These are phyloP conservation scores for Tylopilus felleus DNA, from an alignment of 768 basidiomycete genomes.

Conservation along the genomic window DNA sequence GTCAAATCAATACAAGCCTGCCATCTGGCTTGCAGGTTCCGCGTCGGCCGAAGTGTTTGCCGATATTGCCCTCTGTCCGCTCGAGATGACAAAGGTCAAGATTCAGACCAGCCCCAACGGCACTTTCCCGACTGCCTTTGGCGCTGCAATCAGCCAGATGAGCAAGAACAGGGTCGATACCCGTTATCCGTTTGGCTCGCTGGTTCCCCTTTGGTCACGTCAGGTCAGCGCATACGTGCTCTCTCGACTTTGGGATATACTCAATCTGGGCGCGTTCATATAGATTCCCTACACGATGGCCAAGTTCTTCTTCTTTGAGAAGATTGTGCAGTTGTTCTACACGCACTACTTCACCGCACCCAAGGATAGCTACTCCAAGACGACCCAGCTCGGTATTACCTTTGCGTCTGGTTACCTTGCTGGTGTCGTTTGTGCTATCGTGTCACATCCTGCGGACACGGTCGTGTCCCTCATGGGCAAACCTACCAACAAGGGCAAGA, in stretches of 20 bases:
- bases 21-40: slow-evolving; percentile 92
- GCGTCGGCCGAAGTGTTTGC: slow-evolving; percentile 95
- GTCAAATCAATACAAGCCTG: slow-evolving; percentile 75
- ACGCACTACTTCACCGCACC: slow-evolving; percentile 80
- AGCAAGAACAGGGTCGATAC: slow-evolving; percentile 61
- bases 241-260: not conserved
- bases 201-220: slow-evolving; percentile 85
- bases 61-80: slow-evolving; percentile 91
- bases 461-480: slow-evolving; percentile 94
- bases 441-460: slow-evolving; percentile 95
- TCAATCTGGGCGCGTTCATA: not conserved
- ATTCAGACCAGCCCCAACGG: slow-evolving; percentile 76
- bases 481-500: slow-evolving; percentile 79
- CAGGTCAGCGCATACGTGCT: slow-evolving; percentile 45
- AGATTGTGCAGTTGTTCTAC: slow-evolving; percentile 84
- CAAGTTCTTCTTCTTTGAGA: slow-evolving; percentile 96
- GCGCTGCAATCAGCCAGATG: slow-evolving; percentile 72
- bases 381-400: slow-evolving; percentile 85
- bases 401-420: slow-evolving; percentile 91
- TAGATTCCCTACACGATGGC: slow-evolving; percentile 99
- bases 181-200: slow-evolving; percentile 81
- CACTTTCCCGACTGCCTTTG: slow-evolving; percentile 75
- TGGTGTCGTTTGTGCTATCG: slow-evolving; percentile 93
- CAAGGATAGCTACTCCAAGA: slow-evolving; percentile 74
- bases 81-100: slow-evolving; percentile 93